Conservation (phyloP, 225 moss, liverwort and hornwort species). For the Straminergon stramineum region DNA sequence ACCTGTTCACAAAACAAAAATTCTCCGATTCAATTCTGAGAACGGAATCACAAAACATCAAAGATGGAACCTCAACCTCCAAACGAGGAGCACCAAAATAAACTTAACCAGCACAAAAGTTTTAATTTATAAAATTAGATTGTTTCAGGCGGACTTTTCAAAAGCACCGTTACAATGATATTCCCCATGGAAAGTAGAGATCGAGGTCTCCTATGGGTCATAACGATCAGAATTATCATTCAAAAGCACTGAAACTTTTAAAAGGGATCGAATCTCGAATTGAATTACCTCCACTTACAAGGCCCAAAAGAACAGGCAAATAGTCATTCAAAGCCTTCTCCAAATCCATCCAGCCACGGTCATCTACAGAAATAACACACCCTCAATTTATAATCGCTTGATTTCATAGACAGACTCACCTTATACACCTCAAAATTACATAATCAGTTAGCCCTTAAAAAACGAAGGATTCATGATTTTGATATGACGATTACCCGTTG, state of each 20-base stretch:
- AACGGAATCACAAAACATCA: not conserved
- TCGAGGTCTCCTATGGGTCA: not conserved
- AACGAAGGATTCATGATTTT: not conserved
- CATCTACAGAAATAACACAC: not conserved
- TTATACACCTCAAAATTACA: not conserved
- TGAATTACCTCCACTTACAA: constrained; percentile 32
- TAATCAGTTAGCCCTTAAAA: not conserved
- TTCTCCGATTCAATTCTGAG: not conserved
- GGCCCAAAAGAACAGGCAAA: constrained; percentile 30
- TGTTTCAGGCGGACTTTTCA: not conserved
- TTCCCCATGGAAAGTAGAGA: not conserved
- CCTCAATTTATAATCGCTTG: not conserved
- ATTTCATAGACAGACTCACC: not conserved
- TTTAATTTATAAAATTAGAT: no score
- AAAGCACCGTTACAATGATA: not conserved
- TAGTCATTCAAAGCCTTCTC: constrained; percentile 34
- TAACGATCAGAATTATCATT: not conserved
- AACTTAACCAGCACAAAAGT: no score
- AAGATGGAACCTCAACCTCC: not conserved
- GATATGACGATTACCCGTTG: not conserved
- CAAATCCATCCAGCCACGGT: constrained; percentile 2
- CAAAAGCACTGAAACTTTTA: not conserved
- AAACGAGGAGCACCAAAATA: not conserved
- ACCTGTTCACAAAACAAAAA: not conserved
- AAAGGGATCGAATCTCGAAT: no score